A percentile compares a stretch with the other conserved stretches of the same genome.
Conservation (phyloP, 257 asterid genomes). For the Hygrophila difformis region DNA sequence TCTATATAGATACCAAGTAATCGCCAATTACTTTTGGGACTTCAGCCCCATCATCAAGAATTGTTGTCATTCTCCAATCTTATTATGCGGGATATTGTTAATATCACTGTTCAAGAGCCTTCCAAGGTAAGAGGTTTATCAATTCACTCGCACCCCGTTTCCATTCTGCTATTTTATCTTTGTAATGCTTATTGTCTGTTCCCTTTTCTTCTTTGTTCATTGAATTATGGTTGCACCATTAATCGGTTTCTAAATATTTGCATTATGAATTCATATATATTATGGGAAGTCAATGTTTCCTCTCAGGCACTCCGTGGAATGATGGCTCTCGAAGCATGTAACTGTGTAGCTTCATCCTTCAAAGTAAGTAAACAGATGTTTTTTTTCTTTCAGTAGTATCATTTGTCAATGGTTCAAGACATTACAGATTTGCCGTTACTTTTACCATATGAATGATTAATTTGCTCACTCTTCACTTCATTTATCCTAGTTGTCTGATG, state of each 20-base stretch:
- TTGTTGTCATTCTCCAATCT: constrained; percentile 39
- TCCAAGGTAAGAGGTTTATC: constrained; percentile 34
- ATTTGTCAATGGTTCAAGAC: constrained; percentile 8
- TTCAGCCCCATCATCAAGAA: constrained; percentile 43
- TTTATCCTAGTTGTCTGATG: constrained; percentile 29
- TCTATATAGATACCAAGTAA: constrained; percentile 41
- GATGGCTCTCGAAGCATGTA: constrained; percentile 74
- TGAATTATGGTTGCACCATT: too few relatives aligned
- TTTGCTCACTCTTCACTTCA: neutral
- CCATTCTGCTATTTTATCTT: too few relatives aligned
- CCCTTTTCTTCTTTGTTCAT: neutral
- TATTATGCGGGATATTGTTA: constrained; percentile 36
- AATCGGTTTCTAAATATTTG: too few relatives aligned
- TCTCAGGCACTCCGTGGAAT: constrained; percentile 58
- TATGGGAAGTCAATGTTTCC: too few relatives aligned
- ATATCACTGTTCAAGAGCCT: constrained; percentile 54
- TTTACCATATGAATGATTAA: too few relatives aligned
- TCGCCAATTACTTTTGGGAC: constrained; percentile 39
- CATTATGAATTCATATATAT: too few relatives aligned
- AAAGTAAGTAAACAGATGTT: constrained; percentile 29
- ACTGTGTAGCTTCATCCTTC: constrained; percentile 61
- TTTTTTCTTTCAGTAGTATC: neutral
- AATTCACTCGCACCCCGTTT: neutral
- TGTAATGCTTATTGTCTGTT: too few relatives aligned
- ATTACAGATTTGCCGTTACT: neutral